Base-by-base conservation (phyloP, 1,284 basidiomycete genomes). In the Rhizopogon parksii region DNA sequence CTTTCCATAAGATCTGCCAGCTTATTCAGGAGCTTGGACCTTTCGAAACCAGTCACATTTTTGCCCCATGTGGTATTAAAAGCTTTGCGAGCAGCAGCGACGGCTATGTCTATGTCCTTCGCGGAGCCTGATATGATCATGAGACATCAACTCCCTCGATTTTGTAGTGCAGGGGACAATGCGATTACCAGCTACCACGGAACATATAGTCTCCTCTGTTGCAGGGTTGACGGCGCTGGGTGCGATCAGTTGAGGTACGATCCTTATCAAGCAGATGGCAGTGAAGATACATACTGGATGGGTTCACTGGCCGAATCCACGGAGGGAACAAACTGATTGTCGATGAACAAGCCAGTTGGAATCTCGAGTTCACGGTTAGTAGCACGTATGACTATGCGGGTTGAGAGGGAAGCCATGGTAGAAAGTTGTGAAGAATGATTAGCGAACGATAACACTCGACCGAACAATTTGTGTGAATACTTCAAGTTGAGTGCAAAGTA, bases 1-100 rank as follows among this genome's bases (percentile, higher is more conserved):
- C 85, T 77, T 70, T 98, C 95, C 55, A 98, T 90, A 56, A 95
- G 77, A 65, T 96, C 92, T 38, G 95, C 95, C 37, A 97, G 82
- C 66, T 87, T 90, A 71, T 87, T 80, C 37, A 96, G 71, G 43
- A 95, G 73, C 52, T 79, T 79, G 34, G 88, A 84, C 49, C 95
- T 81, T 69, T 93, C 84, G 50, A 84, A 79, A 34, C 88, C 89
- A 11, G 90, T 83, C 49, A 88, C 79, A 58, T 92, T 91, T 68
- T 86, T 85, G 14, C 93, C 94, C 93, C 94, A 96, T 27, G 86
- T 85, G 6, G 85, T 90, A 55, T 86, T 82, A 75, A 91, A 92
- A 4, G 94, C 91, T 49, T 80, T 74, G 57, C 92, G 81, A 27
- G 94, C 93, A 14, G 91, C 88, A 19, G 79, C 77, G 46, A 95